Conservation (phyloP, 805 yeast genomes). For the Soucietia sequanensis region DNA sequence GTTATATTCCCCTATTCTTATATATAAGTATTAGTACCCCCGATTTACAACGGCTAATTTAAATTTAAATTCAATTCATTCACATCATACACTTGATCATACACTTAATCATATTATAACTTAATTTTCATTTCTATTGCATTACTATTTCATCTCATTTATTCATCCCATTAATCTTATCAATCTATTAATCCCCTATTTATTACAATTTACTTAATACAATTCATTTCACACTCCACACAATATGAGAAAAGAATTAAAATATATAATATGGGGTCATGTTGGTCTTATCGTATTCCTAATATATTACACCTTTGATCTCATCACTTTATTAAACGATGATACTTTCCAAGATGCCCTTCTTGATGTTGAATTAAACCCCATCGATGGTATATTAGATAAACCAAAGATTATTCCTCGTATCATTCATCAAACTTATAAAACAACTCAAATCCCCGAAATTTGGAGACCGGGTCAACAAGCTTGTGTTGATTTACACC, state of each 20-base stretch:
- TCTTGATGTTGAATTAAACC: slow-evolving; percentile 60
- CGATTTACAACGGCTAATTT: too few species aligned
- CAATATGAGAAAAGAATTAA: slow-evolving; percentile 65
- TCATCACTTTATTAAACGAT: slow-evolving; percentile 72
- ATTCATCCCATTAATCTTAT: background rate
- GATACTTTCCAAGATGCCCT: slow-evolving; percentile 66
- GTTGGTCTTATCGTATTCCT: slow-evolving; percentile 51
- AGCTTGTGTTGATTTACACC: slow-evolving; percentile 73
- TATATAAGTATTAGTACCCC: too few species aligned
- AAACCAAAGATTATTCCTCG: slow-evolving; percentile 71
- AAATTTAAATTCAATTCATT: too few species aligned
- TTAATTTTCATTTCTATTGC: slow-evolving; percentile 2
- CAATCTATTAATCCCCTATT: too few species aligned
- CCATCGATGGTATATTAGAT: slow-evolving; percentile 40
- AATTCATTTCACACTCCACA: too few species aligned
- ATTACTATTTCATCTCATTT: background rate
- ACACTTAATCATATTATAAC: too few species aligned
- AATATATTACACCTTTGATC: slow-evolving; percentile 65
- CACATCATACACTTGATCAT: too few species aligned
- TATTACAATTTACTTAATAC: too few species aligned
- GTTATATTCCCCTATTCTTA: too few species aligned
- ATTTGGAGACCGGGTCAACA: slow-evolving; percentile 78
- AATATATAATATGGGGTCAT: slow-evolving; percentile 60
- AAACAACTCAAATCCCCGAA: slow-evolving; percentile 73
- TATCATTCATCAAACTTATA: slow-evolving; percentile 92